Conservation (phyloP, 202 grass and related monocot genomes). For the Bolboschoenoplectus hybrid region DNA sequence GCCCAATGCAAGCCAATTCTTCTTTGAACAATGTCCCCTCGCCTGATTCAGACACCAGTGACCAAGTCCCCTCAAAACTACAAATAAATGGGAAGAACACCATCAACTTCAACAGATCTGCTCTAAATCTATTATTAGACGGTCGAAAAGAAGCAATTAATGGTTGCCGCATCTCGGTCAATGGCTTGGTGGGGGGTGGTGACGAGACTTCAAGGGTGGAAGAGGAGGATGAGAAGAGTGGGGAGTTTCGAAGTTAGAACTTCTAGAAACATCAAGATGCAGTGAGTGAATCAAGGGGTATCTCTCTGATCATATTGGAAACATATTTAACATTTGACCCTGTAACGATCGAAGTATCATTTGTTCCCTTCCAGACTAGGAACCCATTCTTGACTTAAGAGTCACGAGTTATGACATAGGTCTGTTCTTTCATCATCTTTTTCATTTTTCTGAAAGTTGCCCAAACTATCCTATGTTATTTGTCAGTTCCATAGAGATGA, state of each 20-base stretch:
- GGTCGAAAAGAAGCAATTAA: conserved; percentile 34
- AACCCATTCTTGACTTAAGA: background rate
- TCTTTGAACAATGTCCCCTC: conserved; percentile 38
- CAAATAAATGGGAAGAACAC: conserved; percentile 54
- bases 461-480: background rate
- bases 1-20: conserved; percentile 32
- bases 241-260: background rate
- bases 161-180: conserved; percentile 11
- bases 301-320: background rate
- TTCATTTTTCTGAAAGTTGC: background rate
- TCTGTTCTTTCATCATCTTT: background rate
- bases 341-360: background rate
- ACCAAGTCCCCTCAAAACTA: conserved; percentile 39
- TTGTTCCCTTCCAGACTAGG: background rate
- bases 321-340: conserved; percentile 3
- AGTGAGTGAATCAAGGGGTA: conserved; percentile 27
- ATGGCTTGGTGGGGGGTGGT: conserved; percentile 32
- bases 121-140: conserved; percentile 37
- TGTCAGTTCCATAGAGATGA: conserved; percentile 10
- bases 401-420: background rate
- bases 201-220: conserved; percentile 29
- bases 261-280: conserved; percentile 47
- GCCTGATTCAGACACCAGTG: conserved; percentile 32
- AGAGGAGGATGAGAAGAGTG: conserved; percentile 33
- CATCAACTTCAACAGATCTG: conserved; percentile 43